A percentile compares a stretch with the other conserved stretches of the same genome.
Evolutionary conservation across 768 basidiomycete genomes (phyloP).

Genomic region (Leccinum truebloodii): DNA sequence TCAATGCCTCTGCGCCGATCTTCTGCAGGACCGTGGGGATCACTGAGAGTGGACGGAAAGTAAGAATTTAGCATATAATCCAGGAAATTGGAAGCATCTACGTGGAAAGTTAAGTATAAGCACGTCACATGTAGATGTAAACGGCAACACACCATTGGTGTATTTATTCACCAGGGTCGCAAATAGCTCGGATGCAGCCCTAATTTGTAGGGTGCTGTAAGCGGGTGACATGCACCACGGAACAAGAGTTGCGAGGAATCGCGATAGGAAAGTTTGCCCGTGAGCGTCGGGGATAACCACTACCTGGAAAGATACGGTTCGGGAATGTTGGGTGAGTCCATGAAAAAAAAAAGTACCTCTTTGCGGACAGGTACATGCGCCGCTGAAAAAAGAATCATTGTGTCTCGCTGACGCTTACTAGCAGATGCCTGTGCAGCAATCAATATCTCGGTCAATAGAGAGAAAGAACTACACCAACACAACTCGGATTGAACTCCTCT

Average conservation of each 20-base stretch:
- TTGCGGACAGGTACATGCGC: conserved; percentile 63
- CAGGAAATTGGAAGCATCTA: conserved; percentile 52
- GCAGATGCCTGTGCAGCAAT: conserved; percentile 18
- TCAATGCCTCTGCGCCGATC: conserved; percentile 52
- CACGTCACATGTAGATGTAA: not conserved
- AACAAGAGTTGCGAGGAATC: conserved; percentile 55
- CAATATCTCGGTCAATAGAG: not conserved
- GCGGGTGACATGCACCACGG: conserved; percentile 57
- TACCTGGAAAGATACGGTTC: conserved; percentile 42
- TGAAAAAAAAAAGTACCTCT: conserved; percentile 46
- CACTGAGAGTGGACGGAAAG: conserved; percentile 50
- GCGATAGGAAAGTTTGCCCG: conserved; percentile 48
- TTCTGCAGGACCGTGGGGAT: conserved; percentile 31
- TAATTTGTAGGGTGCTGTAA: conserved; percentile 51
- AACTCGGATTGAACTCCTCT: conserved; percentile 48
- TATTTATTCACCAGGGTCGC: conserved; percentile 81
- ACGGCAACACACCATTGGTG: conserved; percentile 52
- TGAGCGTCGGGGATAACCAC: conserved; percentile 24
- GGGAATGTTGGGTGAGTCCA: not conserved
- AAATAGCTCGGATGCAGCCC: conserved; percentile 56
- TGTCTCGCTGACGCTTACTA: conserved; percentile 52
- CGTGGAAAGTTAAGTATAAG: not conserved
- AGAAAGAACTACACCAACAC: conserved; percentile 38
- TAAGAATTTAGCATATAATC: conserved; percentile 43
- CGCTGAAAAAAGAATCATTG: conserved; percentile 67